Evolutionary conservation across 768 basidiomycete genomes (phyloP).

Genomic region (Trichaptum fuscoviolaceum): DNA sequence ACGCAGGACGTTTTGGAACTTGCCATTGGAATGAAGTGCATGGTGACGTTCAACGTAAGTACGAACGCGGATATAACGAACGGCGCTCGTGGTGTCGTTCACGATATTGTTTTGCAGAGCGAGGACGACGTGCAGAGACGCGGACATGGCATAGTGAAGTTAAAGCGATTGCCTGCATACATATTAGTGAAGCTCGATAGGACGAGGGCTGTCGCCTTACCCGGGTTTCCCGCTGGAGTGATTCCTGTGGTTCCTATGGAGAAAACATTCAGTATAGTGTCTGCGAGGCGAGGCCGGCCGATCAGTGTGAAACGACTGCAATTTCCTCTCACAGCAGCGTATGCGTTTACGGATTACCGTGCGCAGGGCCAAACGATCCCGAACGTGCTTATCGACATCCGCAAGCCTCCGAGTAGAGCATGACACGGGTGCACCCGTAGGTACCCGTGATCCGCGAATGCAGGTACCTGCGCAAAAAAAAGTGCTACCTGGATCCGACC

Average conservation of each 20-base stretch:
- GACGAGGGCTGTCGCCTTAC: slow-evolving; percentile 16
- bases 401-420: too few species aligned
- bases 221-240: slow-evolving; percentile 21
- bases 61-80: slow-evolving; percentile 37
- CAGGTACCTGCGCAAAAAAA: too few species aligned
- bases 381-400: slow-evolving; percentile 32
- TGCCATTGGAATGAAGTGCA: slow-evolving; percentile 31
- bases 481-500: too few species aligned
- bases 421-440: too few species aligned
- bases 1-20: slow-evolving; percentile 23
- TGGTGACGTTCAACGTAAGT: slow-evolving; percentile 31
- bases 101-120: slow-evolving; percentile 28
- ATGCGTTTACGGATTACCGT: slow-evolving; percentile 38
- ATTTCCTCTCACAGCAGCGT: slow-evolving; percentile 28
- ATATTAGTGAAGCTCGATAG: slow-evolving; percentile 28
- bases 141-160: slow-evolving; percentile 8
- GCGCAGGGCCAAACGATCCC: slow-evolving; percentile 35
- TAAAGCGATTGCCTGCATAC: slow-evolving; percentile 28
- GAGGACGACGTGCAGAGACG: slow-evolving; percentile 19
- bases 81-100: slow-evolving; percentile 30
- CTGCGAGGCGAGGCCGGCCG: slow-evolving; percentile 1
- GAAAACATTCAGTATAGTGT: slow-evolving; percentile 9
- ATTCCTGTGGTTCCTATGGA: slow-evolving; percentile 16
- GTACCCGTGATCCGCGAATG: too few species aligned
- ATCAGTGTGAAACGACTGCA: slow-evolving; percentile 21